phyloP scores from a whole-genome alignment of 768 basidiomycete genomes.

The Russula earlei region DNA sequence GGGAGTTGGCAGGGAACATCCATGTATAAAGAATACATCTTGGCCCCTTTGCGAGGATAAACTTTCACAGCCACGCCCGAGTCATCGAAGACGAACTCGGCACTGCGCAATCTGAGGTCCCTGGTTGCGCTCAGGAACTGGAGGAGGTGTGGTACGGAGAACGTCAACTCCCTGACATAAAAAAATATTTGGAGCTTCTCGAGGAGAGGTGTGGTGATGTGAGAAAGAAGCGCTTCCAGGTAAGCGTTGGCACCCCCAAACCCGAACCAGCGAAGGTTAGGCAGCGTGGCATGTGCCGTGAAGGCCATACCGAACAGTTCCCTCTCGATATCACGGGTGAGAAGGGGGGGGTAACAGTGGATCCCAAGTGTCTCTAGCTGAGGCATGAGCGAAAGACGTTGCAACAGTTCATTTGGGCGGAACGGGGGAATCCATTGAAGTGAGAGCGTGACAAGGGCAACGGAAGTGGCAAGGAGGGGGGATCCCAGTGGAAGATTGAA shows the following conservation, averaged over 20 bases:
- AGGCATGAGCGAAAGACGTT: neutral
- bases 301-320: no score
- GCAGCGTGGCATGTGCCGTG: neutral
- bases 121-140: neutral
- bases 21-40: no score
- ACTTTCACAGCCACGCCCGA: neutral
- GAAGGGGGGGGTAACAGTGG: neutral
- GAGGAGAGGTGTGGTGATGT: neutral
- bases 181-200: neutral
- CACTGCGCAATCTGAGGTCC: neutral
- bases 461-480: neutral
- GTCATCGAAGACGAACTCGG: neutral
- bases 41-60: neutral
- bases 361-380: neutral
- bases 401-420: neutral
- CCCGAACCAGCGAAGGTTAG: neutral
- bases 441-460: neutral
- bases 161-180: neutral
- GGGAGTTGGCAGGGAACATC: no score
- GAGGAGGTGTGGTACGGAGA: neutral
- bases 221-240: neutral
- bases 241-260: neutral
- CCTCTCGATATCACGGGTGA: neutral
- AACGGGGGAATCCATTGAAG: neutral
- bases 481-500: neutral